phyloP scores from a whole-genome alignment of 768 basidiomycete genomes.

The Agrocybe praecox region DNA sequence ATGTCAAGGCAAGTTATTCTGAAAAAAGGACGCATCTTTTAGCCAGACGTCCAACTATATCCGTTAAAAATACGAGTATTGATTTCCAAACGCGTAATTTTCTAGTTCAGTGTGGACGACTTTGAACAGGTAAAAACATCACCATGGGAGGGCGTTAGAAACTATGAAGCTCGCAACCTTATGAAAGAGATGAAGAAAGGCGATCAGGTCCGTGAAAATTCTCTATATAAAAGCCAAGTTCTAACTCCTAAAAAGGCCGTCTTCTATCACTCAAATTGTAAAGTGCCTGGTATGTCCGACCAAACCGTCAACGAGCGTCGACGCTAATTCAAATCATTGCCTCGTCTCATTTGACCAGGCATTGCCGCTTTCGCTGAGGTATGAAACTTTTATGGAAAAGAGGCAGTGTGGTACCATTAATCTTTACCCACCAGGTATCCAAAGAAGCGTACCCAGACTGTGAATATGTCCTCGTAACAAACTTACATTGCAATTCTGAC shows the following conservation, averaged over 20 bases:
- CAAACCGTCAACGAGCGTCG: too few species aligned
- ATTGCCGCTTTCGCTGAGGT: slow-evolving; percentile 86
- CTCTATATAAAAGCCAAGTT: neutral
- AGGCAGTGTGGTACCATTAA: neutral
- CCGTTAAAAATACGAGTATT: neutral
- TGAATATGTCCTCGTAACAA: slow-evolving; percentile 39
- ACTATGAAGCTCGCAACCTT: slow-evolving; percentile 79
- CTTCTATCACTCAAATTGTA: slow-evolving; percentile 90
- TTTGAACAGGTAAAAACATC: slow-evolving; percentile 73
- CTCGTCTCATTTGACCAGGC: slow-evolving; percentile 40
- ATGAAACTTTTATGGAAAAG: slow-evolving; percentile 9
- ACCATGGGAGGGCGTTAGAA: slow-evolving; percentile 88
- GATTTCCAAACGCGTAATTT: neutral
- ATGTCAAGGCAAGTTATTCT: slow-evolving; percentile 65
- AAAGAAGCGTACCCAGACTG: slow-evolving; percentile 91
- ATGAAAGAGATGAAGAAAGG: slow-evolving; percentile 82
- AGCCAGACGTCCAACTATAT: too few species aligned
- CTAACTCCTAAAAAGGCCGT: slow-evolving; percentile 50
- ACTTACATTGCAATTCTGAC: too few species aligned
- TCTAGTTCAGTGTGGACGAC: slow-evolving; percentile 84
- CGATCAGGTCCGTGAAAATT: slow-evolving; percentile 58
- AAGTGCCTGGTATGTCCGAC: slow-evolving; percentile 63
- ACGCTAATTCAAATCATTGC: too few species aligned
- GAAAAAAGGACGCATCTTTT: too few species aligned
- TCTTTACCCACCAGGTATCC: slow-evolving; percentile 50